A percentile compares a stretch with the other conserved stretches of the same genome.
Conservation (phyloP, 2,329 filamentous ascomycete species). For the Fusarium temperatum region DNA sequence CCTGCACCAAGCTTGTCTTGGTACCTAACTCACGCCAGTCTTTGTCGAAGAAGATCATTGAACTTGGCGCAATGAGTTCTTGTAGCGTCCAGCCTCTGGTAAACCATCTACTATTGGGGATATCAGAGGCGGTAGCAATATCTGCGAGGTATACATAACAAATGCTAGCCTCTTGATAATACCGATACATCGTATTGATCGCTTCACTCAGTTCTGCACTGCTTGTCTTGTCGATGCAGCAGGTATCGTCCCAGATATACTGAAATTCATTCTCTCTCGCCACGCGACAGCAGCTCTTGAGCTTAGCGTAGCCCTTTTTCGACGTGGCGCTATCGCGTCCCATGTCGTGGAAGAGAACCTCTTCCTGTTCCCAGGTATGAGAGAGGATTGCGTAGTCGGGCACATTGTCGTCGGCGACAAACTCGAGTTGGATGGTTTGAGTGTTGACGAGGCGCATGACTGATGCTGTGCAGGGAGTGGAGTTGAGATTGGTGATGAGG, state of each 20-base stretch:
- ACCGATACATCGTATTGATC: conserved; percentile 35
- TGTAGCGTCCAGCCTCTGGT: conserved; percentile 20
- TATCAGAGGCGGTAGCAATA: neutral
- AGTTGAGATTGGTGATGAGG: too few species aligned
- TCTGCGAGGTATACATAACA: conserved; percentile 30
- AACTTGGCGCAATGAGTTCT: neutral
- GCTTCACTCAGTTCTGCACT: conserved; percentile 29
- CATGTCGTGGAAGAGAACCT: conserved; percentile 15
- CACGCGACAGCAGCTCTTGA: conserved; percentile 7
- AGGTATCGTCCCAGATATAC: conserved; percentile 33
- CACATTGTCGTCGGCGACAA: neutral
- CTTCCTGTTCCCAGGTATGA: conserved; percentile 9
- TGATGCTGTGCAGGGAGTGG: neutral
- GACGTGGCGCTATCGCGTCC: neutral
- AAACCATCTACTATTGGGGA: conserved; percentile 4
- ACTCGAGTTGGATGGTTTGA: neutral
- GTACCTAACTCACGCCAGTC: neutral
- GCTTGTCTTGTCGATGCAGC: conserved; percentile 36
- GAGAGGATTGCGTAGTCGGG: conserved; percentile 16
- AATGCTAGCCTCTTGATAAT: conserved; percentile 11
- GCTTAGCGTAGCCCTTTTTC: conserved; percentile 17
- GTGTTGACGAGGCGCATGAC: conserved; percentile 40
- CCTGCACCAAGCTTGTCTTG: neutral
- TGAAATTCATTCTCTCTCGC: neutral
- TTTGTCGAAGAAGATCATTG: neutral